Conservation (phyloP, 2,329 filamentous ascomycete genomes). For the Colletotrichum neosansevieriae region DNA sequence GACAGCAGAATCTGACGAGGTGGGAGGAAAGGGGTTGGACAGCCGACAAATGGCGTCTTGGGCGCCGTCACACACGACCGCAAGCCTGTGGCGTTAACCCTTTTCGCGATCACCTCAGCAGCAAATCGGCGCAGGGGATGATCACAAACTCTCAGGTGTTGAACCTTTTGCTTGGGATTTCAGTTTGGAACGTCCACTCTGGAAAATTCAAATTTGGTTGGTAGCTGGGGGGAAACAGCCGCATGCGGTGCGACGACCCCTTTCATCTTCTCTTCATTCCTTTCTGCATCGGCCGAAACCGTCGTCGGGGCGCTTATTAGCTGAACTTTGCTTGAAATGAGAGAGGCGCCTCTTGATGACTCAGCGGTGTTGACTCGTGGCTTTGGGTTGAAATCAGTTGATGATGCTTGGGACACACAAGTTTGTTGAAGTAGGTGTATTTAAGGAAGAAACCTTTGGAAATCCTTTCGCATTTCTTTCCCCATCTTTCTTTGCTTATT, state of each 20-base stretch:
- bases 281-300: not conserved
- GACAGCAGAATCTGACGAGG: not conserved
- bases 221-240: not conserved
- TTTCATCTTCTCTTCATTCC: not conserved
- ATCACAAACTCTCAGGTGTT: not conserved
- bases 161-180: not conserved
- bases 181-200: not conserved
- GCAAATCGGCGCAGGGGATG: too few species aligned
- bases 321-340: not conserved
- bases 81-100: not conserved
- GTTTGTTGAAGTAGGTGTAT: too few species aligned
- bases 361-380: too few species aligned
- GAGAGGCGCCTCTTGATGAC: too few species aligned
- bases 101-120: not conserved
- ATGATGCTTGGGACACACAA: too few species aligned
- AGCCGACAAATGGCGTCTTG: not conserved
- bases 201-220: not conserved
- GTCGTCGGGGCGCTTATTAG: not conserved
- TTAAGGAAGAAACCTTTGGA: too few species aligned
- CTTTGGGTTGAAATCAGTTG: too few species aligned
- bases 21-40: not conserved
- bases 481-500: too few species aligned
- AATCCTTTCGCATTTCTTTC: too few species aligned
- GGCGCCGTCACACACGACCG: not conserved
- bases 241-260: conserved; percentile 4